These are phyloP conservation scores for Pythium dissotocum DNA, from an alignment of 352 stramenopile species.

Conservation along the genomic window DNA sequence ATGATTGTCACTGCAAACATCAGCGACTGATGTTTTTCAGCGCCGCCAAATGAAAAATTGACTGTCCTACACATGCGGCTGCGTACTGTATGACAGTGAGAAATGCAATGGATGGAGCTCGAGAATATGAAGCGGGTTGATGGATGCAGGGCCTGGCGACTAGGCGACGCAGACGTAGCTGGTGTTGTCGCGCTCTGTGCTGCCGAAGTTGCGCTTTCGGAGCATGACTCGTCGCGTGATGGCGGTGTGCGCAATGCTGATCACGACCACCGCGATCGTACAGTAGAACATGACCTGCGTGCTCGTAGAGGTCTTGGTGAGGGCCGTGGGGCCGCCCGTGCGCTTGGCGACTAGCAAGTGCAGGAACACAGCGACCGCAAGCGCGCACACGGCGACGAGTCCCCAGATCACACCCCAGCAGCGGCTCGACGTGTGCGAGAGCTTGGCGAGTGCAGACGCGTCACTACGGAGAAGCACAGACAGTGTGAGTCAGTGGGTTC, in stretches of 20 bases:
- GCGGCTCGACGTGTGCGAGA: constrained; percentile 87
- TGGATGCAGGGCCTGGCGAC: neutral
- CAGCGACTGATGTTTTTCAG: neutral
- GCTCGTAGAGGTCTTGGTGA: constrained; percentile 48
- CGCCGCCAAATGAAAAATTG: constrained; percentile 1
- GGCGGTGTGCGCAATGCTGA: constrained; percentile 62
- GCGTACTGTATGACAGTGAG: neutral
- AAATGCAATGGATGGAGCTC: neutral
- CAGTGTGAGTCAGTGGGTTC: neutral
- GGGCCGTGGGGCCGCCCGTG: constrained; percentile 34
- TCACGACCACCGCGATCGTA: constrained; percentile 41
- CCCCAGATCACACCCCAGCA: constrained; percentile 90
- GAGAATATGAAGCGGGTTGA: no score
- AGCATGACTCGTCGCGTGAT: constrained; percentile 61
- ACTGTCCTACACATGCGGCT: neutral
- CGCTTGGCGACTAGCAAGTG: constrained; percentile 71
- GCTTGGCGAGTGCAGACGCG: constrained; percentile 83
- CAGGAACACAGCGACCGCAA: constrained; percentile 79
- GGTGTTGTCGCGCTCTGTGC: constrained; percentile 13
- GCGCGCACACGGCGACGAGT: constrained; percentile 63
- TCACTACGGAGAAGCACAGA: constrained; percentile 37
- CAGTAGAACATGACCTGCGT: constrained; percentile 59
- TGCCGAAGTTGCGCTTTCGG: constrained; percentile 19
- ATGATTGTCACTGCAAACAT: neutral
- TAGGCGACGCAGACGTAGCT: constrained; percentile 20